Evolutionary conservation across 805 yeast species (phyloP).

Genomic region (Saturnispora quitensis): DNA sequence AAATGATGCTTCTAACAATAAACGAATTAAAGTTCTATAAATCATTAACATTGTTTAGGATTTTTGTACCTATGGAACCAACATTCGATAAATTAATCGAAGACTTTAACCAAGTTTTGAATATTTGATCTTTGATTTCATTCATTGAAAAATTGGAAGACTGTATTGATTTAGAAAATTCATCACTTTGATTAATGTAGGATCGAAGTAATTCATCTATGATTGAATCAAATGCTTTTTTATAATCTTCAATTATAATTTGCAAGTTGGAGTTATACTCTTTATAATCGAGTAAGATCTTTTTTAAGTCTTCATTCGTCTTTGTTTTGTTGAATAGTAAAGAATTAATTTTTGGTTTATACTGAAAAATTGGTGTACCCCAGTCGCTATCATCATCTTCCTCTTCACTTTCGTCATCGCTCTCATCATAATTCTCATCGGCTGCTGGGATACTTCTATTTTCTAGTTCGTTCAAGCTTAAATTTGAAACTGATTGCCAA

Average conservation of each 20-base stretch:
- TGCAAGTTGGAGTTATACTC: not conserved
- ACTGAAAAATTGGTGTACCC: not conserved
- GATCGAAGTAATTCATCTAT: not conserved
- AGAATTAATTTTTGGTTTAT: conserved; percentile 3
- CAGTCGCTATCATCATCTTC: not conserved
- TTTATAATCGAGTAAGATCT: not conserved
- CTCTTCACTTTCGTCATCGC: not conserved
- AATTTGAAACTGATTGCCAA: conserved; percentile 17
- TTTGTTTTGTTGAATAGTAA: not conserved
- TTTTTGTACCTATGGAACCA: conserved; percentile 1
- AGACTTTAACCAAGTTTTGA: not conserved
- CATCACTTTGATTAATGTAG: not conserved
- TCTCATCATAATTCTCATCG: conserved; percentile 7
- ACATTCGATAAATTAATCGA: not conserved
- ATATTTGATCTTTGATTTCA: not conserved
- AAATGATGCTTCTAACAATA: not conserved
- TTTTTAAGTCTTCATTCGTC: conserved; percentile 2
- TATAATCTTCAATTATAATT: not conserved
- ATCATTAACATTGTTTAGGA: not conserved
- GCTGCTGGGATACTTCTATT: conserved; percentile 3
- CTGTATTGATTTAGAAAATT: not conserved
- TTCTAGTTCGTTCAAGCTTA: conserved; percentile 1
- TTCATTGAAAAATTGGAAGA: not conserved
- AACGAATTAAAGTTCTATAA: not conserved
- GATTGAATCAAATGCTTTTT: not conserved